Evolutionary conservation across 2,329 filamentous ascomycete genomes (phyloP).

Genomic region (Pseudonectria buxi): DNA sequence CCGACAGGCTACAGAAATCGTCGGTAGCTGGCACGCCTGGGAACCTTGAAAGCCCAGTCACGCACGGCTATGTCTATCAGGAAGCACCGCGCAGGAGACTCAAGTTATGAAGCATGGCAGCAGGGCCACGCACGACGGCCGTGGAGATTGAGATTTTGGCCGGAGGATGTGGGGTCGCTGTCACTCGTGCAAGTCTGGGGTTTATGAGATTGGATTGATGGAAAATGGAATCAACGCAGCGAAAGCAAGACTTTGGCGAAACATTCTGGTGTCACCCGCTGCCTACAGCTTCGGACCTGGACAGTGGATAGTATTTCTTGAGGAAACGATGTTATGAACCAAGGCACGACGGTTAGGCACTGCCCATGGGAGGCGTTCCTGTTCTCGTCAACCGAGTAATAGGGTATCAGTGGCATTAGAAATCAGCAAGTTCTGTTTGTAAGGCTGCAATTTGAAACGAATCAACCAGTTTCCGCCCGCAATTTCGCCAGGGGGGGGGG

Average conservation of each 20-base stretch:
- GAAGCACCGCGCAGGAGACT: slow-evolving; percentile 29
- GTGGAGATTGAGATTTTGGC: too few relatives aligned
- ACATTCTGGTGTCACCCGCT: too few relatives aligned
- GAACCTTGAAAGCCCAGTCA: slow-evolving; percentile 41
- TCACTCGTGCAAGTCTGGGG: background rate
- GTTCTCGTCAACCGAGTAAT: background rate
- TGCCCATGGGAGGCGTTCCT: too few relatives aligned
- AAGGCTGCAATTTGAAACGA: slow-evolving; percentile 18
- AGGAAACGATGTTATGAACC: too few relatives aligned
- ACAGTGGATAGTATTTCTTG: too few relatives aligned
- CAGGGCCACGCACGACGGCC: too few relatives aligned
- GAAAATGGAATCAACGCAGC: background rate
- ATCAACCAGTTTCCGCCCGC: slow-evolving; percentile 13
- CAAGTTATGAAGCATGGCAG: slow-evolving; percentile 27
- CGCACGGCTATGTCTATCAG: slow-evolving; percentile 55
- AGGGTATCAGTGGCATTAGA: slow-evolving; percentile 17
- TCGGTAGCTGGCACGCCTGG: slow-evolving; percentile 31
- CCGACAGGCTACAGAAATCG: slow-evolving; percentile 51
- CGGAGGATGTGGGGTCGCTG: slow-evolving; percentile 5
- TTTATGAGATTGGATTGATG: background rate
- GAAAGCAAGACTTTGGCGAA: background rate
- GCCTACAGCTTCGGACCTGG: too few relatives aligned
- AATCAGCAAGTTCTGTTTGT: slow-evolving; percentile 13
- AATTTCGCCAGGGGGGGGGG: slow-evolving; percentile 2
- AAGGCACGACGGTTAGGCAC: too few relatives aligned